Evolutionary conservation across 2,329 filamentous ascomycete species (phyloP), one percentile per base, ranked within the genome.

Genomic region (Ophiostoma fasciatum): DNA sequence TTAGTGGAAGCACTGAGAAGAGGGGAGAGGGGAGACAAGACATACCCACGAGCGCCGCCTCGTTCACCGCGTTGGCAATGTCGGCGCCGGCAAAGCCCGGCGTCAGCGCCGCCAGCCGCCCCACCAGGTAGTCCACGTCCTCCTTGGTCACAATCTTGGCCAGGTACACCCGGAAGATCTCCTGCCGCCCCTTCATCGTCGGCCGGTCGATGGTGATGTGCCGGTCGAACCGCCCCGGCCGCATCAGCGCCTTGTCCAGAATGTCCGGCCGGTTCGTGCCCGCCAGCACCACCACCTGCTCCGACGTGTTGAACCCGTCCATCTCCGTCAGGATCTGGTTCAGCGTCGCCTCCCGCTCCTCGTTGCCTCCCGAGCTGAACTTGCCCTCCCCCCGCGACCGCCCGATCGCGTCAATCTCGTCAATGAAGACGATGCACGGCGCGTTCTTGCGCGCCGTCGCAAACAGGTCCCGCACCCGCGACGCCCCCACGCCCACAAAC

Each of bases 291-390:
- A 98, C 88, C 28, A 98, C 82, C 61, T 96, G 88, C 51, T 96
- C 88, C 3, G 79, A 74, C 7, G 88, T 96, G 60, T 94, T 94
- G 74, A 96, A 96, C 40, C 88, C 90, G 55, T 98, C 90, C 90
- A 98, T 98, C 58, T 98, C 90, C 0, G 90, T 98, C 36, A 98
- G 66, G 42, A 98, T 96, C 61, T 98, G 90, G 60, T 98, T 98
- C 20, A 98, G 75, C 0, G 90, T 98, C 32, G 82, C 83, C 61
- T 98, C 90, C 42, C 90, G 80, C 62, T 98, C 90, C 53, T 98
- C 90, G 52, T 96, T 96, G 42, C 90, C 90, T 45, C 88, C 87
- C 38, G 82, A 82, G 37, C 54, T 51, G 47, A 83, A 83, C 31
- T 52, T 50, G 25, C 78, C 74, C 53, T 94, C 92, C 17, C 78